Conservation (phyloP, 2,329 filamentous ascomycete genomes). For the Aaosphaeria arxii region DNA sequence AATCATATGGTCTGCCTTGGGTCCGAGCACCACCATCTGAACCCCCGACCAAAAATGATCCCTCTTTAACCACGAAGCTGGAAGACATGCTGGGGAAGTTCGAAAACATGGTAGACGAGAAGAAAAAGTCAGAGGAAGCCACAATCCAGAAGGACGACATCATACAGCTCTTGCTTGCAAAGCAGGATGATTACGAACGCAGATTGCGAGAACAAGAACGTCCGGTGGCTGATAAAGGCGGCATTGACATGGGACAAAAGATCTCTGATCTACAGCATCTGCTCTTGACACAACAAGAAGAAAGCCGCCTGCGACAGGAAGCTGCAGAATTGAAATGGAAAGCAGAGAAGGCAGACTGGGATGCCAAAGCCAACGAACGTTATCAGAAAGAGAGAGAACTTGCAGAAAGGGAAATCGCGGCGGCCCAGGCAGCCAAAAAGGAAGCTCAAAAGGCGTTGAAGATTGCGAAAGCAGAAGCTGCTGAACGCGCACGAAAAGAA, state of each 20-base stretch:
- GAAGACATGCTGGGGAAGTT: too few species aligned
- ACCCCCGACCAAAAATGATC: too few species aligned
- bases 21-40: too few species aligned
- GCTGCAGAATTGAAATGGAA: conserved; percentile 3
- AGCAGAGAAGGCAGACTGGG: conserved; percentile 2
- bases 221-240: background rate
- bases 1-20: too few species aligned
- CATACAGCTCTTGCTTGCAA: too few species aligned
- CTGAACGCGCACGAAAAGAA: conserved; percentile 5
- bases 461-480: conserved; percentile 5
- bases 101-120: background rate
- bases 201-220: background rate
- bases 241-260: conserved; percentile 2
- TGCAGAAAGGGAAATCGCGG: conserved; percentile 7
- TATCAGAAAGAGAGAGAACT: conserved; percentile 5
- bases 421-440: conserved; percentile 6
- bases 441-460: conserved; percentile 8
- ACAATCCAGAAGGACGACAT: too few species aligned
- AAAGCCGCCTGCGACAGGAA: background rate
- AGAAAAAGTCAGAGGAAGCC: background rate
- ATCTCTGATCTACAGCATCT: conserved; percentile 5
- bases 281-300: conserved; percentile 7
- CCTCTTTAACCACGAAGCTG: too few species aligned
- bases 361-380: conserved; percentile 3
- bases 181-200: too few species aligned